Conservation (phyloP, 1,284 basidiomycete genomes). For the Ustilago crameri region DNA sequence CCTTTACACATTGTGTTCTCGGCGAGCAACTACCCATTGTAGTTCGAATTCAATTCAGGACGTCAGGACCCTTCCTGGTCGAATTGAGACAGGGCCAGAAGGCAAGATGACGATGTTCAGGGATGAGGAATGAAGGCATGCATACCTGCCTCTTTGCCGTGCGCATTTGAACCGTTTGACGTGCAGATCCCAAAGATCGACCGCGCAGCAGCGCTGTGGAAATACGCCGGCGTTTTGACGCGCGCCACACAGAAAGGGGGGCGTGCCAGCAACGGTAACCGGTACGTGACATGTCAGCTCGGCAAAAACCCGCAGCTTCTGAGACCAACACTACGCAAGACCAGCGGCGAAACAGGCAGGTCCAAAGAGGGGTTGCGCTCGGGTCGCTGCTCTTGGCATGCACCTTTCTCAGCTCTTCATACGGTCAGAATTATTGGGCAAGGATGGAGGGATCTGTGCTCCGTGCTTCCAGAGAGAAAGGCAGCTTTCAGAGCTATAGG, state of each 20-base stretch:
- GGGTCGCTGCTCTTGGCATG: background rate
- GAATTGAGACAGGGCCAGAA: too few species aligned
- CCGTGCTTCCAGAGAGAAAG: too few species aligned
- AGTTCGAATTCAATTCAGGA: too few species aligned
- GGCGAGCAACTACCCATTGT: too few species aligned
- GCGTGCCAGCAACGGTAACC: too few species aligned
- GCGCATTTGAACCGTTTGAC: slow-evolving; percentile 3
- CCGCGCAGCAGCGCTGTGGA: background rate
- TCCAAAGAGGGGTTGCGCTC: background rate
- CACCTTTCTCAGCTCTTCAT: too few species aligned
- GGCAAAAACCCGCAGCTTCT: background rate
- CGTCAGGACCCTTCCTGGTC: too few species aligned
- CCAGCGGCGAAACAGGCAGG: background rate
- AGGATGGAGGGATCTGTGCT: too few species aligned
- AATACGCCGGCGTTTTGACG: slow-evolving; percentile 1
- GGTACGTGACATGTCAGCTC: slow-evolving; percentile 30
- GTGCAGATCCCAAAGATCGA: background rate
- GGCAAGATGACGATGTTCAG: background rate
- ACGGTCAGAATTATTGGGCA: too few species aligned
- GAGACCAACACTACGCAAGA: slow-evolving; percentile 1
- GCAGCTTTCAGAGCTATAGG: too few species aligned
- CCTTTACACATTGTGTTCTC: too few species aligned
- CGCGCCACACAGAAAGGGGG: too few species aligned
- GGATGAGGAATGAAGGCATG: slow-evolving; percentile 1
- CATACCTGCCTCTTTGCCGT: background rate